Evolutionary conservation across 2,329 filamentous ascomycete species (phyloP), one percentile per base, ranked within the genome.

Genomic region (Pseudogymnoascus sp.): DNA sequence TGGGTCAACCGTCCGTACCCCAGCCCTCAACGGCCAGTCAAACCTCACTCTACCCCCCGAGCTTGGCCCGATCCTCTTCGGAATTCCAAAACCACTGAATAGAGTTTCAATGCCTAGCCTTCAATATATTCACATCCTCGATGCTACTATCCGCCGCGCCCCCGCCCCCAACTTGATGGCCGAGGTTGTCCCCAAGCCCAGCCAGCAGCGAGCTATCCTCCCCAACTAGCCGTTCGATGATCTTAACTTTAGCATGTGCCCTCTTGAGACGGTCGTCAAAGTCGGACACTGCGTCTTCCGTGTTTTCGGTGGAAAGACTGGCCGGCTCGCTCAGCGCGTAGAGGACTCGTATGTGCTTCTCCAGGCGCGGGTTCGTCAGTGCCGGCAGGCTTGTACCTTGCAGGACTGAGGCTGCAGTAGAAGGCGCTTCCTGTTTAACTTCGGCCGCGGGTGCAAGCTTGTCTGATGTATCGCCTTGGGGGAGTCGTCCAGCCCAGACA

Each of bases 201-300:
- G 41, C 58, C 9, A 61, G 68, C 66, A 60, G 60, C 36, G 72
- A 72, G 58, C 74, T 71, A 22, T 72, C 66, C 66, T 82, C 80
- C 6, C 82, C 81, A 1, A 81, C 69, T 66, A 90, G 85, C 63
- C 86, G 86, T 73, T 94, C 88, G 47, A 97, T 85, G 53, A 99
- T 82, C 74, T 93, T 96, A 1, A 84, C 83, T 72, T 96, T 97
- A 2, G 88, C 88, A 67, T 85, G 83, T 3, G 91, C 93, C 65
- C 90, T 83, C 75, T 92, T 94, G 38, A 96, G 71, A 11, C 92
- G 81, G 71, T 97, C 90, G 69, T 99, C 94, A 69, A 96, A 92
- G 69, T 97, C 92, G 58, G 88, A 88, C 20, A 99, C 91, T 0
- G 88, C 87, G 53, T 96, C 90, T 71, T 97, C 93, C 4, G 84